These are phyloP conservation scores for Choricystis sp. DNA, from an alignment of 139 green algal genomes.

Conservation along the genomic window DNA sequence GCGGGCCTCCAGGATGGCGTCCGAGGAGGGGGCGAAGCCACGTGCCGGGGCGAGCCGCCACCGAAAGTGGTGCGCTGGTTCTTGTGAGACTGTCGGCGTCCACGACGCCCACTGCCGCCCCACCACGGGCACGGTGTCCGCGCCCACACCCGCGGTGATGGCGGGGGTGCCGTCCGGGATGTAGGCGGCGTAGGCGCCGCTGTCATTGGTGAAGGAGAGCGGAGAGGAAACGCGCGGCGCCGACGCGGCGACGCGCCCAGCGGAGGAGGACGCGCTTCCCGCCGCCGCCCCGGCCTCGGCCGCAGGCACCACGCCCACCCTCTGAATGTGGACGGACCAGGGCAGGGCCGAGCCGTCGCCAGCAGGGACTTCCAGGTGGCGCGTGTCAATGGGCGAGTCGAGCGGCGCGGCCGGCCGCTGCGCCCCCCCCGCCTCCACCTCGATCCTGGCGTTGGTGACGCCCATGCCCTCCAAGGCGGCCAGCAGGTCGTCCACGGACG, in stretches of 20 bases:
- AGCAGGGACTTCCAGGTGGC: constrained; percentile 47
- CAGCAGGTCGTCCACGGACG: constrained; percentile 59
- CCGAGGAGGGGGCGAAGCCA: constrained; percentile 23
- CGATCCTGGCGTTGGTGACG: constrained; percentile 72
- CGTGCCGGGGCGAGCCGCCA: constrained; percentile 36
- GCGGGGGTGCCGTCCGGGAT: constrained; percentile 28
- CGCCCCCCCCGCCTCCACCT: constrained; percentile 33
- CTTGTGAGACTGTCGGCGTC: constrained; percentile 22
- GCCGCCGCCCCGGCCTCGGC: neutral
- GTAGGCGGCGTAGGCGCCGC: constrained; percentile 55
- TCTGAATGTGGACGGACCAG: constrained; percentile 38
- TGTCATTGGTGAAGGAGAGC: constrained; percentile 14
- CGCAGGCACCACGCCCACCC: constrained; percentile 18
- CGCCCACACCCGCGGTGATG: constrained; percentile 52
- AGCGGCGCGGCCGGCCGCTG: no score
- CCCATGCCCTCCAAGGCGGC: constrained; percentile 66
- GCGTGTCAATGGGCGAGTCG: neutral
- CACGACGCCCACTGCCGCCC: constrained; percentile 80
- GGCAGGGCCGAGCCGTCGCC: constrained; percentile 61
- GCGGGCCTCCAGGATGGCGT: constrained; percentile 13
- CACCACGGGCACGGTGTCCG: constrained; percentile 41
- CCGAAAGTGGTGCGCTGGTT: constrained; percentile 47
- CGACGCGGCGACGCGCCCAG: neutral
- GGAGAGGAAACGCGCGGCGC: neutral
- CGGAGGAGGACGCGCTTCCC: neutral